A percentile compares a stretch with the other conserved stretches of the same genome.
Evolutionary conservation across 2,329 filamentous ascomycete genomes (phyloP).

Genomic region (Pseudocercospora macadamiae): DNA sequence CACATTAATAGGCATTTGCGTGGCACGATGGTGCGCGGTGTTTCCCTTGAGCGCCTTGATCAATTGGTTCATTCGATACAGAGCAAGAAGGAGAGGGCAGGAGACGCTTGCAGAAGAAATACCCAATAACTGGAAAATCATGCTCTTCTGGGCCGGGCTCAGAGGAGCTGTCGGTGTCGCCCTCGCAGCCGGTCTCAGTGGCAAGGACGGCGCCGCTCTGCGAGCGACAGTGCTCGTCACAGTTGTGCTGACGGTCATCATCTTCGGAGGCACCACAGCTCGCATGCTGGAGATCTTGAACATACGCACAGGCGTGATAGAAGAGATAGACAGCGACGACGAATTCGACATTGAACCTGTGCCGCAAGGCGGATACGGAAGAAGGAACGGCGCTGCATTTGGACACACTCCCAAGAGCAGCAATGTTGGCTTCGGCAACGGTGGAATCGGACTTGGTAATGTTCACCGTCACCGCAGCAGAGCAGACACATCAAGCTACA

Average conservation of each 20-base stretch:
- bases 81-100: conserved; percentile 73
- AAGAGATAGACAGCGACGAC: conserved; percentile 96
- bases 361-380: conserved; percentile 70
- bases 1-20: conserved; percentile 87
- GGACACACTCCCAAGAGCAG: conserved; percentile 72
- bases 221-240: conserved; percentile 96
- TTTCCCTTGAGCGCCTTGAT: conserved; percentile 89
- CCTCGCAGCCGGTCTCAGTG: conserved; percentile 82
- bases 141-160: conserved; percentile 99
- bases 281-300: conserved; percentile 96
- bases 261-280: conserved; percentile 95
- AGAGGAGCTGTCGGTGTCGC: conserved; percentile 95
- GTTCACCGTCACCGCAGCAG: conserved; percentile 37
- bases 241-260: conserved; percentile 96
- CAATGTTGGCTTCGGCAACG: conserved; percentile 51
- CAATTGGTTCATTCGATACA: conserved; percentile 90
- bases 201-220: conserved; percentile 71
- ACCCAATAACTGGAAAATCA: conserved; percentile 94
- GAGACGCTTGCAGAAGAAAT: conserved; percentile 79
- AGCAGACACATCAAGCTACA: conserved; percentile 61
- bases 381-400: conserved; percentile 74
- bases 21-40: conserved; percentile 88
- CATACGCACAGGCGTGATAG: conserved; percentile 94
- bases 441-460: conserved; percentile 34
- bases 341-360: conserved; percentile 91